These are phyloP conservation scores for Andrographis paniculata DNA, from an alignment of 305 asterid genomes.

Conservation along the genomic window DNA sequence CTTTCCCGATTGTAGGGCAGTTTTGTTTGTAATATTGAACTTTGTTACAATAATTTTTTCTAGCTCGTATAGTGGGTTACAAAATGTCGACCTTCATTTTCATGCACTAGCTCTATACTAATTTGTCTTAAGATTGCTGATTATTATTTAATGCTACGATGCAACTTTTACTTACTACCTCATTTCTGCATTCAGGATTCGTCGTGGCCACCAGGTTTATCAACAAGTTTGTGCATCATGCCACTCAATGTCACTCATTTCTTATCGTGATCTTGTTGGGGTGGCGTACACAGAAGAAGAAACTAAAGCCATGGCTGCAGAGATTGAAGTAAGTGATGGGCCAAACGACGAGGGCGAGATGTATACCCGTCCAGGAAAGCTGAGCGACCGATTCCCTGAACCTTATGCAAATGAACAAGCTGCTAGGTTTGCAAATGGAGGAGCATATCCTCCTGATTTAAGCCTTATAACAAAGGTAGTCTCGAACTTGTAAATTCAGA, in stretches of 20 bases:
- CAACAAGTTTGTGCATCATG: constrained; percentile 85
- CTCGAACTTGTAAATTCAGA: background rate
- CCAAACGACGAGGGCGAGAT: constrained; percentile 93
- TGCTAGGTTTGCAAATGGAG: constrained; percentile 90
- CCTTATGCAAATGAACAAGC: constrained; percentile 80
- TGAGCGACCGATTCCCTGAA: constrained; percentile 76
- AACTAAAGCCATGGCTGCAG: constrained; percentile 89
- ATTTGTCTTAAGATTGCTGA: background rate
- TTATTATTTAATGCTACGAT: background rate
- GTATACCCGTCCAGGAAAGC: constrained; percentile 79
- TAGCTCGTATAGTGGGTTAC: background rate
- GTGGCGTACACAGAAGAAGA: constrained; percentile 92
- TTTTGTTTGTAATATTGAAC: background rate
- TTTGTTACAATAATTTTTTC: background rate
- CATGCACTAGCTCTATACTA: background rate
- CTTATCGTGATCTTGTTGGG: constrained; percentile 82
- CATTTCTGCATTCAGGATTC: constrained; percentile 43
- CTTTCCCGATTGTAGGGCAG: too few species aligned
- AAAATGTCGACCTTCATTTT: background rate
- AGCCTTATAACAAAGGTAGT: constrained; percentile 77
- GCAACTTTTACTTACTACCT: background rate
- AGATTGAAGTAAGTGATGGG: constrained; percentile 85
- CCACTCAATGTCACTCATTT: constrained; percentile 78
- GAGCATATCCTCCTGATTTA: constrained; percentile 89
- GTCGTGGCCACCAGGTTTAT: constrained; percentile 82